Evolutionary conservation across 2,329 filamentous ascomycete species (phyloP).

Genomic region (Calonectria ilicicola): DNA sequence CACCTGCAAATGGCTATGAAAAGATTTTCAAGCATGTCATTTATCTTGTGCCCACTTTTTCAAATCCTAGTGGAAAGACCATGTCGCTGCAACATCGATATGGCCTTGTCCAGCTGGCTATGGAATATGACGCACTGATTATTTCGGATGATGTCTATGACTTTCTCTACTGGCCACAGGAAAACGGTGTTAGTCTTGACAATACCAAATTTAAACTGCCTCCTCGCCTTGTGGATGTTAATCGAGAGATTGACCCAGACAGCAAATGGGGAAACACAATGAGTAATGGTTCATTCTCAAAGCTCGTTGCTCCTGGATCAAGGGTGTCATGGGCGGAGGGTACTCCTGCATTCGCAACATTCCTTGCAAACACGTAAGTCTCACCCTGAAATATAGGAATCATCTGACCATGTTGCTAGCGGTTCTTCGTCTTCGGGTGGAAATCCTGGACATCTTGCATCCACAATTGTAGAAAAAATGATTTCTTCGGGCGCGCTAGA

Average conservation of each 20-base stretch:
- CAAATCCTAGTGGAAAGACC: conserved; percentile 75
- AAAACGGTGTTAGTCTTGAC: conserved; percentile 57
- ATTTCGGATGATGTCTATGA: conserved; percentile 81
- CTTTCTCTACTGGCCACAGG: conserved; percentile 69
- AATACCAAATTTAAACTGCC: not conserved
- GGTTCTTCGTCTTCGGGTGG: not conserved
- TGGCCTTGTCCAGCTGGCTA: conserved; percentile 69
- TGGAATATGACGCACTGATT: conserved; percentile 73
- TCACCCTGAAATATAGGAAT: too few relatives aligned
- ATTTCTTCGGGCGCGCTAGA: not conserved
- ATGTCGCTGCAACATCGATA: conserved; percentile 70
- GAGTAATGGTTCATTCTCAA: conserved; percentile 77
- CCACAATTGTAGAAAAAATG: conserved; percentile 4
- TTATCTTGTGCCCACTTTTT: conserved; percentile 77
- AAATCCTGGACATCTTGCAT: not conserved
- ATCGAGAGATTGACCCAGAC: not conserved
- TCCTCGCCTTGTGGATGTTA: conserved; percentile 7
- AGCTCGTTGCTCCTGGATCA: conserved; percentile 72
- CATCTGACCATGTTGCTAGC: not conserved
- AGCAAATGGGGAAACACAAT: conserved; percentile 69
- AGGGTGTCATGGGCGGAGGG: conserved; percentile 56
- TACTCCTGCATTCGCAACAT: conserved; percentile 12
- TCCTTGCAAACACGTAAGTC: conserved; percentile 9
- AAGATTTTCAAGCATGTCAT: conserved; percentile 77
- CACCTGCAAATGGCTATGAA: not conserved